A percentile compares a stretch with the other conserved stretches of the same genome.
phyloP scores from a whole-genome alignment of 169 alveolate species.

The Besnoitia besnoiti region DNA sequence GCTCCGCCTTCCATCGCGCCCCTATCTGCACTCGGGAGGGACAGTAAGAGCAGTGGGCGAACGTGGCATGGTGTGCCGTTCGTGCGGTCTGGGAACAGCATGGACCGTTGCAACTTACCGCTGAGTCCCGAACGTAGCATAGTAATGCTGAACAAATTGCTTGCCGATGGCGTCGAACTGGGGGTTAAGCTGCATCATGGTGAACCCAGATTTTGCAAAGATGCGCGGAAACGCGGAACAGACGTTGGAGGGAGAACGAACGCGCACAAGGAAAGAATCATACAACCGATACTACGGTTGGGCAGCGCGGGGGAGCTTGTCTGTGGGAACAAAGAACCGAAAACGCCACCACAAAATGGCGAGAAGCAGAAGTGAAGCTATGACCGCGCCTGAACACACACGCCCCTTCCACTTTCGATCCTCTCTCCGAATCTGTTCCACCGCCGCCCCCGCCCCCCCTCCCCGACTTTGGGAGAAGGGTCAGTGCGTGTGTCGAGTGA shows the following conservation, averaged over 20 bases:
- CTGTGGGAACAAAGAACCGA: neutral
- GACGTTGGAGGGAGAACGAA: too few species aligned
- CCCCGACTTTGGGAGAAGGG: neutral
- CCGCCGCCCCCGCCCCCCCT: neutral
- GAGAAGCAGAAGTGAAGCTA: neutral
- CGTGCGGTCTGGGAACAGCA: too few species aligned
- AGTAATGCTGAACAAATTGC: slow-evolving; percentile 83
- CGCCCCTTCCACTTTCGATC: neutral
- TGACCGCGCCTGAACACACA: neutral
- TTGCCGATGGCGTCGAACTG: slow-evolving; percentile 79
- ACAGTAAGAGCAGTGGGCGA: too few species aligned
- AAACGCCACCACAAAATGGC: neutral
- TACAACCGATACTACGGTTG: neutral
- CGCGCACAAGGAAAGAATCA: too few species aligned
- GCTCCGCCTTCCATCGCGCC: too few species aligned
- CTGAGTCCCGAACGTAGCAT: slow-evolving; percentile 76
- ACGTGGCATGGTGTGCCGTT: too few species aligned
- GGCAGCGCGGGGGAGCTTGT: neutral
- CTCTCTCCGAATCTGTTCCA: neutral
- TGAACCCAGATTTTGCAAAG: neutral
- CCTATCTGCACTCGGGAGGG: too few species aligned
- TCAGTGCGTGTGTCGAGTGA: too few species aligned
- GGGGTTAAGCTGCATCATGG: slow-evolving; percentile 71
- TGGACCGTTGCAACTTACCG: too few species aligned
- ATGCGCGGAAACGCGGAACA: neutral